A percentile compares a stretch with the other conserved stretches of the same genome.
Conservation (phyloP, 352 stramenopile genomes). For the Pseudoperonospora humuli region DNA sequence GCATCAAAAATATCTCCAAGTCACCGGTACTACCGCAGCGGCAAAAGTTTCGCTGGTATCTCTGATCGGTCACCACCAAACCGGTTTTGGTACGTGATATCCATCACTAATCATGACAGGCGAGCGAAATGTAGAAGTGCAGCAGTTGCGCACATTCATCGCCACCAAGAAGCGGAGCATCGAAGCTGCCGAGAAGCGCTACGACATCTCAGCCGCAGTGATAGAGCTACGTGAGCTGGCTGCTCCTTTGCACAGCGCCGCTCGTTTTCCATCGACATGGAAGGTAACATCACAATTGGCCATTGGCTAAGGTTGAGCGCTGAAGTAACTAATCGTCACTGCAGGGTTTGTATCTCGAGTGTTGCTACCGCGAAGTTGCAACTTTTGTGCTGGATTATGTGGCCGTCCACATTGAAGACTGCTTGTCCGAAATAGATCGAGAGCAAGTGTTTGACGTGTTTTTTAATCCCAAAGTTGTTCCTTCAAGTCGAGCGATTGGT, state of each 20-base stretch:
- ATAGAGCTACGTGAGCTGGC: conserved; percentile 27
- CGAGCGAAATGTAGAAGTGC: conserved; percentile 15
- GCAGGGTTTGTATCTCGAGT: conserved; percentile 43
- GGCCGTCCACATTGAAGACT: conserved; percentile 36
- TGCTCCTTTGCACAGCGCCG: conserved; percentile 23
- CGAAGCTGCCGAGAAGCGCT: conserved; percentile 36
- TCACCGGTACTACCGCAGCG: too few relatives aligned
- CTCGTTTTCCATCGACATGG: conserved; percentile 29
- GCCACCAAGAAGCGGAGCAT: conserved; percentile 39
- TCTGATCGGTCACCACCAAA: too few relatives aligned
- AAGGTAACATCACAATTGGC: conserved; percentile 26
- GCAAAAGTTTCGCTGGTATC: too few relatives aligned
- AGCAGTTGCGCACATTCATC: conserved; percentile 42
- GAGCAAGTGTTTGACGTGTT: conserved; percentile 45
- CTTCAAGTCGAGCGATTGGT: conserved; percentile 26
- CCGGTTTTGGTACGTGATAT: too few relatives aligned
- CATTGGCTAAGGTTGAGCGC: not conserved
- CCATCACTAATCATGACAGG: conserved; percentile 6
- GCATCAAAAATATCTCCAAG: too few relatives aligned
- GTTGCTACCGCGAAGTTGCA: conserved; percentile 49
- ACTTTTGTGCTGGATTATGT: conserved; percentile 52
- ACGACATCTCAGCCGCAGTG: conserved; percentile 32
- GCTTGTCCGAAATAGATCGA: conserved; percentile 39
- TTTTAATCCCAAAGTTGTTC: conserved; percentile 34
- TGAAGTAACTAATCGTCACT: not conserved